Evolutionary conservation across 179 eudicot species (phyloP).

Genomic region (Drosera spatulata): DNA sequence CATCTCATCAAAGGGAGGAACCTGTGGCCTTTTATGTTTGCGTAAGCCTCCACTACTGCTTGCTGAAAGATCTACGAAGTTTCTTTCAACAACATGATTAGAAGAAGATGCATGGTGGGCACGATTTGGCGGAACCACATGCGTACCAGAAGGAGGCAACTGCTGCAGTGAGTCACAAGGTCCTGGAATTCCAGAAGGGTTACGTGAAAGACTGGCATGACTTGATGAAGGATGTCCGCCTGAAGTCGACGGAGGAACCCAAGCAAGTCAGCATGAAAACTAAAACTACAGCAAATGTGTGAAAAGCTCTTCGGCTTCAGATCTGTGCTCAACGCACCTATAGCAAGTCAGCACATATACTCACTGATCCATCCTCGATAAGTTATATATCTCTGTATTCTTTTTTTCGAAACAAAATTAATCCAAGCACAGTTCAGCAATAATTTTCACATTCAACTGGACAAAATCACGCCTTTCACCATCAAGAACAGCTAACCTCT

Average conservation of each 20-base stretch:
- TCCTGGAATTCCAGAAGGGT: slow-evolving; percentile 42
- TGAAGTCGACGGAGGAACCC: slow-evolving; percentile 43
- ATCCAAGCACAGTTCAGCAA: no score
- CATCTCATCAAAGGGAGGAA: slow-evolving; percentile 39
- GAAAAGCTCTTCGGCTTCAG: not conserved
- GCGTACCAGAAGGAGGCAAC: slow-evolving; percentile 27
- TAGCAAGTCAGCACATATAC: not conserved
- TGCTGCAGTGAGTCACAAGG: slow-evolving; percentile 44
- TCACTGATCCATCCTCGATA: not conserved
- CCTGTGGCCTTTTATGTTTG: slow-evolving; percentile 71
- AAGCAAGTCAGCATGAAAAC: slow-evolving; percentile 17
- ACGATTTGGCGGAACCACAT: slow-evolving; percentile 44
- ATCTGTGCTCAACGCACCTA: not conserved
- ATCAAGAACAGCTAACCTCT: no score
- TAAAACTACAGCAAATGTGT: not conserved
- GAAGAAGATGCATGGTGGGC: slow-evolving; percentile 62
- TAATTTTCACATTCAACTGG: no score
- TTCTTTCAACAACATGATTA: slow-evolving; percentile 39
- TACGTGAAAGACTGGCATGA: slow-evolving; percentile 39
- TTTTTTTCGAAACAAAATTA: no score
- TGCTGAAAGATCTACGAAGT: slow-evolving; percentile 31
- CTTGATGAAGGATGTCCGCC: slow-evolving; percentile 37
- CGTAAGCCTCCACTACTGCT: slow-evolving; percentile 43
- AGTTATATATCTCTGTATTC: no score
- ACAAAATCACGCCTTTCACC: no score